Conservation (phyloP, 805 yeast species). For the Zygosaccharomyces rouxii region DNA sequence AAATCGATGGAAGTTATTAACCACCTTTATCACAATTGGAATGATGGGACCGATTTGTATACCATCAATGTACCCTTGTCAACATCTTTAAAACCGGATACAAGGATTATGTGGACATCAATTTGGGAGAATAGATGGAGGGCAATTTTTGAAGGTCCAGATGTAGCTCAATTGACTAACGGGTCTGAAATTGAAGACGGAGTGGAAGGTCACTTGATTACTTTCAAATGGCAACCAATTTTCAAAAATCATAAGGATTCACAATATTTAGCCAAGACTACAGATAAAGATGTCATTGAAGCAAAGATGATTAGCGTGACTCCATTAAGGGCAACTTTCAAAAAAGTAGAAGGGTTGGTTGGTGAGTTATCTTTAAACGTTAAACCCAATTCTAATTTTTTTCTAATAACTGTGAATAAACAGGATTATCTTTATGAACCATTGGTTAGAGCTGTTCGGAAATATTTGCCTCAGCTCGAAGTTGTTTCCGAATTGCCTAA, state of each 20-base stretch:
- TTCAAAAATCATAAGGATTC: conserved; percentile 44
- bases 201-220: conserved; percentile 40
- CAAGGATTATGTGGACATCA: conserved; percentile 71
- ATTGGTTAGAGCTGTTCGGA: conserved; percentile 30
- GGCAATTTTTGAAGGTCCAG: conserved; percentile 46
- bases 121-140: conserved; percentile 79
- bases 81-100: conserved; percentile 45
- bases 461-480: conserved; percentile 34
- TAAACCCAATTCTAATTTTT: conserved; percentile 3
- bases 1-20: conserved; percentile 61
- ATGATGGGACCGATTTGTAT: conserved; percentile 58
- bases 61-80: conserved; percentile 79
- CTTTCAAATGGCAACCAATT: conserved; percentile 81
- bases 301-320: conserved; percentile 64
- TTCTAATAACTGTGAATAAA: conserved; percentile 33
- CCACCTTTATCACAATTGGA: conserved; percentile 58
- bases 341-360: conserved; percentile 28
- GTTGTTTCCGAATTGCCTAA: conserved; percentile 29
- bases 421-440: conserved; percentile 43
- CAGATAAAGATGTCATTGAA: conserved; percentile 68
- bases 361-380: conserved; percentile 19
- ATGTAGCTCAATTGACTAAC: conserved; percentile 11
- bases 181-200: conserved; percentile 48
- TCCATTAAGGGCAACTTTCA: conserved; percentile 68
- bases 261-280: conserved; percentile 37